A percentile compares a stretch with the other conserved stretches of the same genome.
These are phyloP conservation scores for Alternaria novae-zelandiae DNA, from an alignment of 2,329 filamentous ascomycete genomes.

Conservation along the genomic window DNA sequence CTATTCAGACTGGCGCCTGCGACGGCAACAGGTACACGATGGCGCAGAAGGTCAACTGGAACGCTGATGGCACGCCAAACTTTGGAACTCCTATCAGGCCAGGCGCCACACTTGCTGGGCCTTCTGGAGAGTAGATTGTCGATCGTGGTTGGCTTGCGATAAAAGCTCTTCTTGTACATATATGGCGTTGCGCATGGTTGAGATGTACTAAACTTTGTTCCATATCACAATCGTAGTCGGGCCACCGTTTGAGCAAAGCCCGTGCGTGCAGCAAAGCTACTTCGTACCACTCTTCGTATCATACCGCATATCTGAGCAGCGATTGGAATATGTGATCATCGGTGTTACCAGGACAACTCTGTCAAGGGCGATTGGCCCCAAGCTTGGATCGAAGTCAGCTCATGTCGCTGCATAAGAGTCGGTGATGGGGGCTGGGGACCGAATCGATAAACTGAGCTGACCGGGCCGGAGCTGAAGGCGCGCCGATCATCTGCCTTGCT, in stretches of 20 bases:
- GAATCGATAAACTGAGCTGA: not conserved
- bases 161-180: not conserved
- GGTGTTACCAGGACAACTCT: not conserved
- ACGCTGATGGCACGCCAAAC: conserved; percentile 59
- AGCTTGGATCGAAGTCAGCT: not conserved
- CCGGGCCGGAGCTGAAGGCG: not conserved
- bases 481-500: not conserved
- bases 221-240: not conserved
- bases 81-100: conserved; percentile 52
- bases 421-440: conserved; percentile 1
- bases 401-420: not conserved
- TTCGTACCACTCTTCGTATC: not conserved
- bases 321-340: not conserved
- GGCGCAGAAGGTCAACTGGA: conserved; percentile 59
- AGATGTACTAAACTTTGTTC: not conserved
- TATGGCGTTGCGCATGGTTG: not conserved
- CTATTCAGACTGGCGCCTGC: conserved; percentile 57
- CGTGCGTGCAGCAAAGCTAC: no score
- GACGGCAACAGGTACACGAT: conserved; percentile 62
- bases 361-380: not conserved
- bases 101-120: conserved; percentile 41
- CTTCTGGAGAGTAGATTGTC: conserved; percentile 41
- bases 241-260: not conserved
- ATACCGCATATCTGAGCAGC: not conserved
- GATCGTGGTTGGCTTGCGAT: not conserved